Conservation (phyloP, 495 filamentous ascomycete species). For the Ramalina peruviana region DNA sequence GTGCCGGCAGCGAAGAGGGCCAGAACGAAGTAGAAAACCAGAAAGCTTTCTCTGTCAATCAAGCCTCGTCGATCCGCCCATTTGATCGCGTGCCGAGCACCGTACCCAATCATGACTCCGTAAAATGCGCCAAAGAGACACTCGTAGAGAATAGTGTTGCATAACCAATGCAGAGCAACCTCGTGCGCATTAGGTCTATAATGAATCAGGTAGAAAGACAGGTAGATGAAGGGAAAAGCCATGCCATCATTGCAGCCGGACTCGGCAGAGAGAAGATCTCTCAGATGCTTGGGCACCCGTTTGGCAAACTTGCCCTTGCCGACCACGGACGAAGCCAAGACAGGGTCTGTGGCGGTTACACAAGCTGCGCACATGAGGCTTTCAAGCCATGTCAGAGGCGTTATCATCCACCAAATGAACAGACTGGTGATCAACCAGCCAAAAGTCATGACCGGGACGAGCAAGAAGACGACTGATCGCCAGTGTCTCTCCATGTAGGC, state of each 20-base stretch:
- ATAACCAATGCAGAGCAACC: slow-evolving; percentile 79
- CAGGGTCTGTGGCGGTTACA: slow-evolving; percentile 95
- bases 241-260: slow-evolving; percentile 99
- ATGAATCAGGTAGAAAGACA: slow-evolving; percentile 74
- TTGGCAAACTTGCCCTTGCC: slow-evolving; percentile 98
- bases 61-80: slow-evolving; percentile 70
- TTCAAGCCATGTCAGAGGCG: slow-evolving; percentile 71
- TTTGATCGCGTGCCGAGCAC: slow-evolving; percentile 81
- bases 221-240: slow-evolving; percentile 98
- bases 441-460: slow-evolving; percentile 93
- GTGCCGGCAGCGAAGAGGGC: slow-evolving; percentile 94
- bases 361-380: slow-evolving; percentile 78
- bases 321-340: slow-evolving; percentile 93
- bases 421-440: slow-evolving; percentile 91
- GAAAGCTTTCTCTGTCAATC: slow-evolving; percentile 92
- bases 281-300: slow-evolving; percentile 89
- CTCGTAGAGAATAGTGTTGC: slow-evolving; percentile 84
- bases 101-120: slow-evolving; percentile 78
- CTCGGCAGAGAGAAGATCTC: slow-evolving; percentile 90
- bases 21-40: slow-evolving; percentile 97
- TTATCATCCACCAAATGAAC: slow-evolving; percentile 95
- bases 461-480: slow-evolving; percentile 76
- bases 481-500: slow-evolving; percentile 97
- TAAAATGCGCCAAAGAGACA: slow-evolving; percentile 87
- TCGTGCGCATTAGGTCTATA: slow-evolving; percentile 52